phyloP scores from a whole-genome alignment of 805 yeast species.

The Sugiyamaella lignohabitans region DNA sequence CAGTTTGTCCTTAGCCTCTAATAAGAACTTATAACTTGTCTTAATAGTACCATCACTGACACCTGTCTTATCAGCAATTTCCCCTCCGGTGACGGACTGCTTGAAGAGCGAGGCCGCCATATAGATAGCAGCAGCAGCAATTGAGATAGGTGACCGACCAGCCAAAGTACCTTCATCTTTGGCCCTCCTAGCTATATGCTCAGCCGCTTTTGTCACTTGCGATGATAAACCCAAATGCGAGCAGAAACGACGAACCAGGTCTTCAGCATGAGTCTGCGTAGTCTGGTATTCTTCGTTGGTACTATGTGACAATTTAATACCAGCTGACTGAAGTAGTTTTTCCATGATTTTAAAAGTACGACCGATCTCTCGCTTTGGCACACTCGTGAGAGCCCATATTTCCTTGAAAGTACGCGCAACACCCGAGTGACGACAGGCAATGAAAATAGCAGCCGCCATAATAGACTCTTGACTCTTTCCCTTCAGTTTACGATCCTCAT shows the following conservation, averaged over 20 bases:
- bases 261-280: conserved; percentile 87
- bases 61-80: conserved; percentile 87
- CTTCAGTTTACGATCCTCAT: conserved; percentile 77
- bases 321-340: conserved; percentile 43
- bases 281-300: conserved; percentile 47
- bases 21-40: conserved; percentile 77
- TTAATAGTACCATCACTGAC: conserved; percentile 97
- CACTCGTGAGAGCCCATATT: conserved; percentile 90
- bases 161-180: conserved; percentile 90
- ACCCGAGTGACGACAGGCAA: conserved; percentile 90
- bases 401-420: conserved; percentile 95
- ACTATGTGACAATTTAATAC: conserved; percentile 33
- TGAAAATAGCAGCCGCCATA: conserved; percentile 92
- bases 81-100: conserved; percentile 64
- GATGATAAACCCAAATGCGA: conserved; percentile 85
- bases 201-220: conserved; percentile 86
- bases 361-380: conserved; percentile 91
- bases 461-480: conserved; percentile 89
- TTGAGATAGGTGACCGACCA: conserved; percentile 94
- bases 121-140: conserved; percentile 95
- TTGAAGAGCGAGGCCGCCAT: conserved; percentile 89
- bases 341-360: conserved; percentile 82
- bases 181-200: conserved; percentile 81
- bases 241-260: conserved; percentile 90
- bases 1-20: conserved; percentile 62